Percentiles rank a stretch among this genome's conserved stretches.
phyloP scores from a whole-genome alignment of 805 yeast species.

The Saccharomyces eubayanus region DNA sequence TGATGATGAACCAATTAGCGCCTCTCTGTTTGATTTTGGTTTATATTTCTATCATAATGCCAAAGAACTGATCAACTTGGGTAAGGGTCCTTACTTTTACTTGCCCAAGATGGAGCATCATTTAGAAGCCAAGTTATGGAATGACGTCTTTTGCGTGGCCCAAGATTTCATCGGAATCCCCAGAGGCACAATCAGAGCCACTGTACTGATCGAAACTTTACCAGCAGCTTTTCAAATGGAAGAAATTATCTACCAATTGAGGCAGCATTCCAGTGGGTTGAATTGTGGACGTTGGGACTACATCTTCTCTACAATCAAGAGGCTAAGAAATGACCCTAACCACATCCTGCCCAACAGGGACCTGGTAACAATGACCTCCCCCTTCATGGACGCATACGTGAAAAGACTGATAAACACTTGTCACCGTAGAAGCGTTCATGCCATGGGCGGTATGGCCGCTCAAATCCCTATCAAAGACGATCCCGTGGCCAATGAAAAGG shows the following conservation, averaged over 20 bases:
- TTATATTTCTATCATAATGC: conserved; percentile 73
- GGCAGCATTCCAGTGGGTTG: conserved; percentile 71
- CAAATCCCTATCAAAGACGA: conserved; percentile 75
- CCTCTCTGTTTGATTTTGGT: conserved; percentile 73
- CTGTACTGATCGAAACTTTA: conserved; percentile 73
- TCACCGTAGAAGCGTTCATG: conserved; percentile 74
- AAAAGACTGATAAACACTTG: conserved; percentile 63
- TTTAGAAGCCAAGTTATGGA: conserved; percentile 76
- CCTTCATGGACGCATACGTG: conserved; percentile 74
- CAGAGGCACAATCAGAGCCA: conserved; percentile 74
- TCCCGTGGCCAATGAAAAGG: conserved; percentile 50
- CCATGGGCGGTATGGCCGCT: conserved; percentile 90
- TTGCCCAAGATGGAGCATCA: conserved; percentile 84
- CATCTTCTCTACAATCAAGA: conserved; percentile 71
- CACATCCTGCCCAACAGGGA: conserved; percentile 72
- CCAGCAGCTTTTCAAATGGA: conserved; percentile 86
- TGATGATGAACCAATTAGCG: conserved; percentile 70
- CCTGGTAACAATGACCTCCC: conserved; percentile 71
- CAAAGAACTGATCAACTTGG: conserved; percentile 47
- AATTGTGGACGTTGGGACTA: conserved; percentile 90
- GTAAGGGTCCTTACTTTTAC: conserved; percentile 75
- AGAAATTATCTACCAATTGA: conserved; percentile 68
- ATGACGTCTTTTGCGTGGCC: conserved; percentile 66
- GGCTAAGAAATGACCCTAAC: conserved; percentile 58
- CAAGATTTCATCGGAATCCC: conserved; percentile 63